Evolutionary conservation across 208 protist genomes (phyloP), one percentile per base, ranked within the genome.

Genomic region (Entamoeba invadens): DNA sequence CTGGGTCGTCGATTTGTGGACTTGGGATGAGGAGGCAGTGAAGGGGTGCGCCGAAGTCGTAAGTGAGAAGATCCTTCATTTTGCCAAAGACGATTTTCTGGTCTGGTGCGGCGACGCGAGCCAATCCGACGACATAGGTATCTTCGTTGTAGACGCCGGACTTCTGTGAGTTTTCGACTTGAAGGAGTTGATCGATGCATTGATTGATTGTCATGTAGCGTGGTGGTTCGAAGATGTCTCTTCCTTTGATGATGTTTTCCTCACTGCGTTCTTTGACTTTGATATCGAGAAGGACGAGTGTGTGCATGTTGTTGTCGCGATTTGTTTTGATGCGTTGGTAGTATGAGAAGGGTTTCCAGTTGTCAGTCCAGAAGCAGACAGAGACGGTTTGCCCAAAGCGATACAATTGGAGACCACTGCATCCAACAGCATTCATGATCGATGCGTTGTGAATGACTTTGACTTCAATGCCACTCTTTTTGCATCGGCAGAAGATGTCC

Each of bases 351-450:
- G 99, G 99, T 45, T 96, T 94, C 98, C 98, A 99, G 12, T 95
- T 98, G 2, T 99, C 98, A 25, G 97, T 99, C 96, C 97, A 99
- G 96, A 99, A 99, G 92, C 96, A 97, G 44, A 99, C 96, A 31
- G 97, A 98, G 4, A 98, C 96, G 0, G 98, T 98, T 93, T 99
- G 97, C 5, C 99, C 99, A 95, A 99, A 99, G 31, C 97, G 96
- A 96, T 99, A 99, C 1, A 99, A 97, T 95, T 99, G 98, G n/a
- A 99, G 95, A 18, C 99, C 99, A 95, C 98, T 99, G 94, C 97
- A 97, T 44, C 97, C 98, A 45, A 99, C 97, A 35, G 98, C 99
- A 95, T 99, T 99, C 96, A 99, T 99, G 95, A 99, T 99, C 0
- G 98, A 99, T 4, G 98, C 98, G 95, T 99, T 99, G 96, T 99